Base-by-base conservation (phyloP, 2,329 filamentous ascomycete species). In the Seiridium unicorne region DNA sequence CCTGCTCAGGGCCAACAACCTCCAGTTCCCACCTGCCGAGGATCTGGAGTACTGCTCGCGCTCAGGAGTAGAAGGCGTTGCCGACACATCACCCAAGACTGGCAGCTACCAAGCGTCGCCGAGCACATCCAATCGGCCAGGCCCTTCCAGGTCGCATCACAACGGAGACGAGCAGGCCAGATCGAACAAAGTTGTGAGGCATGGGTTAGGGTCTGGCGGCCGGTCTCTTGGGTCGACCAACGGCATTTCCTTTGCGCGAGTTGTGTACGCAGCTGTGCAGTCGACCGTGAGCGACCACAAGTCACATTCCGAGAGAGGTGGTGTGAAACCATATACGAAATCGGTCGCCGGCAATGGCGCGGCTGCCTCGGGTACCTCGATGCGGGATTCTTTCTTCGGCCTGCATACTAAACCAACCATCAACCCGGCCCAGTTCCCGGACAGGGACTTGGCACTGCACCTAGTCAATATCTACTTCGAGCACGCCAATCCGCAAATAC, bases 361-460 rank as follows among this genome's bases (percentile, higher is more conserved):
- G 44, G 78, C 77, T 32, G 80, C 83, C 42, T 81, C 84, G 44
- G 89, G 88, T 44, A 92, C 92, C 18, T 92, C 91, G 10, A 95
- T 97, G 89, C 86, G 93, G 61, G 94, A 98, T 75, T 96, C 93
- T 0, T 97, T 97, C 80, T 98, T 98, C 71, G 94, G 94, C n/a
- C 79, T 98, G 49, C 93, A 97, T 68, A 96, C 92, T 2, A 93
- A 90, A 68, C 92, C 93, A 1, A 92, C 88, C 13, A 95, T 97
- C 71, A 88, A 91, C 63, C 90, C 91, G 49, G 93, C 93, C 0
- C 83, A 87, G 0, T 97, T 98, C 67, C 95, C 95, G 0, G 87
- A 91, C 63, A 87, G 85, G 64, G 86, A 90, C 38, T 80, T 97
- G 3, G 94, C 88, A 1, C 76, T 84, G 58, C 85, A 87, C 61